Base-by-base conservation (phyloP, 805 yeast species). In the Candida oleophila region DNA sequence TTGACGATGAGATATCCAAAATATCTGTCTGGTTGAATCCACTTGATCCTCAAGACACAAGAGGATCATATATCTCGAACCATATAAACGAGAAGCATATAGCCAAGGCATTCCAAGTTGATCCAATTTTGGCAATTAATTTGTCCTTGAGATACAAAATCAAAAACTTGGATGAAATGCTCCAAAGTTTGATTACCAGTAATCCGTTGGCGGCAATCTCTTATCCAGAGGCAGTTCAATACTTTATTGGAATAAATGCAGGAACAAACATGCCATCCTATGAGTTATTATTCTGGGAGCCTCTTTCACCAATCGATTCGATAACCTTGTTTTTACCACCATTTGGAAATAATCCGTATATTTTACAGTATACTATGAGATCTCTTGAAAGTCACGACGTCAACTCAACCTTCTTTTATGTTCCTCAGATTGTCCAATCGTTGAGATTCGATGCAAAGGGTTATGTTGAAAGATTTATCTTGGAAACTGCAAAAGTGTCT, bases 381-480 rank as follows among this genome's bases (percentile, higher is more conserved):
- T 87, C 97, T 0, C 70, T 94, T 52, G 97, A 90, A 62, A 76
- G 82, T 18, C 96, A 89, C 57, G 96, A 89, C 57, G 89, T 89
- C 33, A 86, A 87, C 56, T 69, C 86, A 51, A 89, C 97, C 0
- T 94, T 95, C 71, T 94, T 95, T 64, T 94, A 95, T 60, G 98
- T 94, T 44, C 99, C 99, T 2, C 99, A 94, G 64, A 89, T 94
- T 65, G 99, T 94, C 18, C 99, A 94, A 68, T 78, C 89, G 52
- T 74, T 94, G 55, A 78, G 98, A 52, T 85, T 84, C 62, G 99
- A 94, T 62, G 66, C 66, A 9, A 71, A 80, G 39, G 98, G 97
- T 0, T 91, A 89, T 56, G 95, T 92, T 39, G 89, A 88, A 55
- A 78, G 89, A 55, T 89, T 87, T 61, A 90, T 94, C 52, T 69